Evolutionary conservation across 2,329 filamentous ascomycete genomes (phyloP).

Genomic region (Talaromyces sp.): DNA sequence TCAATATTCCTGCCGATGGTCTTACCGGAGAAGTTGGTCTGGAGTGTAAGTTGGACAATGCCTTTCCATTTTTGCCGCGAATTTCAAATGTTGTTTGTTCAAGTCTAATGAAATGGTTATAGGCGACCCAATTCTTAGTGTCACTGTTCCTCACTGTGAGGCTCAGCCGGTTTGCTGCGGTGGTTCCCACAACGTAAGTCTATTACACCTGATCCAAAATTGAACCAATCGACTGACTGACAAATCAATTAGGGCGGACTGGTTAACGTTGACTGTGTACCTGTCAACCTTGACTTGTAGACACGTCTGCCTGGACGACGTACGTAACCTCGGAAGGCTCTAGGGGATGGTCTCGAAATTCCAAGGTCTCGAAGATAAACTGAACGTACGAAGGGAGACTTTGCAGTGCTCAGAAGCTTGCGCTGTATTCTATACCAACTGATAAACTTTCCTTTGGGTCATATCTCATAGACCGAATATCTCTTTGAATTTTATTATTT

Average conservation of each 20-base stretch:
- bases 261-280: not conserved
- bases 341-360: not conserved
- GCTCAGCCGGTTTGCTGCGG: not conserved
- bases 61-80: not conserved
- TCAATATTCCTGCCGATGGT: not conserved
- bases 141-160: not conserved
- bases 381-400: not conserved
- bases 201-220: not conserved
- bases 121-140: not conserved
- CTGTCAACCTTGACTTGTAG: conserved; percentile 1
- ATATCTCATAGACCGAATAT: not conserved
- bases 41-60: not conserved
- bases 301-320: not conserved
- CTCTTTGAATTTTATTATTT: not conserved
- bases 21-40: not conserved
- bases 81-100: not conserved
- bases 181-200: not conserved
- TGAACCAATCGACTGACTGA: not conserved
- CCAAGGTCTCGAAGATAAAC: not conserved
- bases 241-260: not conserved
- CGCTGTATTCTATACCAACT: not conserved
- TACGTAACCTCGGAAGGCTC: not conserved
- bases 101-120: not conserved
- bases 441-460: not conserved
- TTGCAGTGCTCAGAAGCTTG: not conserved